Conservation (phyloP, 257 asterid species). For the Cinchona pubescens region DNA sequence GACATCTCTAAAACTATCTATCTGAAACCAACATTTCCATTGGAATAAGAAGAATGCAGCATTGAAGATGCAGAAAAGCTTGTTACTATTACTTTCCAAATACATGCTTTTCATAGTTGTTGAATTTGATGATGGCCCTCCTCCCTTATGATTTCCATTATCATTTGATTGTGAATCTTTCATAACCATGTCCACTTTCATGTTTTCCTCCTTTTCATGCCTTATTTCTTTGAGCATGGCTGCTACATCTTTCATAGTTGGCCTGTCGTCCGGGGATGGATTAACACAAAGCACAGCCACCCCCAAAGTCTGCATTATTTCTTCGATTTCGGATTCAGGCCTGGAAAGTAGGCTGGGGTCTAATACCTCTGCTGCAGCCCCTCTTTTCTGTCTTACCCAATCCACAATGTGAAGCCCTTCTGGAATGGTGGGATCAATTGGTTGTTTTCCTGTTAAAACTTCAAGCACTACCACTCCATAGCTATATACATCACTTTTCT, state of each 20-base stretch:
- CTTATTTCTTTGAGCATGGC: slow-evolving; percentile 82
- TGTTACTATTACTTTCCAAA: slow-evolving; percentile 47
- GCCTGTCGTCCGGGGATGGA: slow-evolving; percentile 69
- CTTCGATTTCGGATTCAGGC: slow-evolving; percentile 62
- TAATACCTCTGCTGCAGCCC: slow-evolving; percentile 36
- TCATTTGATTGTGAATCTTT: slow-evolving; percentile 35
- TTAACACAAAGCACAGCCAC: slow-evolving; percentile 78
- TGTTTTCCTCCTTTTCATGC: slow-evolving; percentile 53
- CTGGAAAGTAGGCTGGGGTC: slow-evolving; percentile 41
- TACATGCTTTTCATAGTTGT: slow-evolving; percentile 41
- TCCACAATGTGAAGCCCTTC: slow-evolving; percentile 83
- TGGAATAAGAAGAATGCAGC: slow-evolving; percentile 49
- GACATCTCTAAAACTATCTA: not conserved
- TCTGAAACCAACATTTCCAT: slow-evolving; percentile 38
- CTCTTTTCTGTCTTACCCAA: slow-evolving; percentile 59
- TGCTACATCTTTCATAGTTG: slow-evolving; percentile 74
- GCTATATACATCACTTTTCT: slow-evolving; percentile 81
- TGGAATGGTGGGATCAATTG: slow-evolving; percentile 74
- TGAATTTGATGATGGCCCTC: slow-evolving; percentile 54
- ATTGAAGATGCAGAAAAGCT: slow-evolving; percentile 74
- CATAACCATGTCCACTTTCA: slow-evolving; percentile 38
- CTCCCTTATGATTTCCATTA: slow-evolving; percentile 22
- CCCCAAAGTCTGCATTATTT: slow-evolving; percentile 78
- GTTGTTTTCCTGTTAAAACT: slow-evolving; percentile 72
- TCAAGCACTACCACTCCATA: slow-evolving; percentile 83